A percentile compares a stretch with the other conserved stretches of the same genome.
phyloP scores from a whole-genome alignment of 495 filamentous ascomycete genomes.

The Hypoxylon perforatum region DNA sequence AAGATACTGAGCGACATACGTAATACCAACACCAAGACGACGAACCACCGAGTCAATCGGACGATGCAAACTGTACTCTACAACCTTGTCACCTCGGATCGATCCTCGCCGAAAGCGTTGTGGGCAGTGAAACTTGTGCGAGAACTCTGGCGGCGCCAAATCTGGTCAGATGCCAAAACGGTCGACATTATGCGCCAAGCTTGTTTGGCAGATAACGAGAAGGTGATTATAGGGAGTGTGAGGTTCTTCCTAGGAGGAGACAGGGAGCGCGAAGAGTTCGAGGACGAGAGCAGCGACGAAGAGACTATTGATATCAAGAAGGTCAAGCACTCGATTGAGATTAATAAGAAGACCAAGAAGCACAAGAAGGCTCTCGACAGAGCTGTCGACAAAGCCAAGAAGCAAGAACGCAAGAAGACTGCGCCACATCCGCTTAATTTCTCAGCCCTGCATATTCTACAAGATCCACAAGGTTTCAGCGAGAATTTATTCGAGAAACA shows the following conservation, averaged over 20 bases:
- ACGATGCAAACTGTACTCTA: constrained; percentile 92
- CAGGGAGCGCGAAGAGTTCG: constrained; percentile 87
- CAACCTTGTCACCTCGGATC: constrained; percentile 87
- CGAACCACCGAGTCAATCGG: constrained; percentile 90
- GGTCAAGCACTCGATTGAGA: constrained; percentile 82
- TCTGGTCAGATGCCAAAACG: constrained; percentile 88
- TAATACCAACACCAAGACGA: constrained; percentile 82
- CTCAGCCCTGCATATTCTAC: constrained; percentile 90
- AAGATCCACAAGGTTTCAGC: constrained; percentile 95
- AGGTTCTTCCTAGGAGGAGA: constrained; percentile 91
- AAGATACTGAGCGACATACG: constrained; percentile 93
- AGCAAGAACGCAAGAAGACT: constrained; percentile 87
- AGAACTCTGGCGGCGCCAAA: constrained; percentile 87
- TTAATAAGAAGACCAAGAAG: constrained; percentile 97
- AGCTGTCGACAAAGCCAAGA: constrained; percentile 78
- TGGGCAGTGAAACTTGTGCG: constrained; percentile 94
- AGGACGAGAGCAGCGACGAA: constrained; percentile 87
- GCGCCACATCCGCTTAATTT: constrained; percentile 91
- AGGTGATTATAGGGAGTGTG: constrained; percentile 86
- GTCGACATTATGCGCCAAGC: constrained; percentile 97
- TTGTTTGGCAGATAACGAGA: constrained; percentile 82
- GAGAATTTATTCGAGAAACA: constrained; percentile 92
- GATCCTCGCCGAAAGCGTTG: constrained; percentile 82
- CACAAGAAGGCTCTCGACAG: constrained; percentile 79
- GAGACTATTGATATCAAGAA: constrained; percentile 81